Base-by-base conservation (phyloP, 2,329 filamentous ascomycete species). In the Ceratocystis ficicola region DNA sequence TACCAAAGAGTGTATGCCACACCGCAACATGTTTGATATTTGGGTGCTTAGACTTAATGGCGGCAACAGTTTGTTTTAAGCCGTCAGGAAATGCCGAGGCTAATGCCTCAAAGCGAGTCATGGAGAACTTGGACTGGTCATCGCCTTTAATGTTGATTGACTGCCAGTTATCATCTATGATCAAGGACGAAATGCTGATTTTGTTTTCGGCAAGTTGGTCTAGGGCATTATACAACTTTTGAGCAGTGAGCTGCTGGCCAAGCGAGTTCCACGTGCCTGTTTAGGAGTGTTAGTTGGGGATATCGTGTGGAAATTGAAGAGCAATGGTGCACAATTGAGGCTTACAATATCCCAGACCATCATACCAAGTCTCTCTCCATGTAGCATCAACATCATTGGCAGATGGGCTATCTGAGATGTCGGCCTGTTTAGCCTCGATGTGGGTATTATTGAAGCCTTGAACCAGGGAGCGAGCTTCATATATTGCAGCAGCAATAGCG, bases 161-260 rank as follows among this genome's bases (percentile, higher is more conserved):
- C 74, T 96, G 92, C 94, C 94, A 99, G 71, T 95, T 95, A 73
- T 99, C 94, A 71, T 99, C 94, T 69, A 99, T 95, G 68, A 97
- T 96, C 1, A 99, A 79, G 71, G 86, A 95, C 0, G 85, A 86
- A 59, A 97, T 81, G 52, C 87, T 85, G 71, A 99, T 89, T 0
- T 86, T 82, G 66, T 88, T 81, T 36, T 84, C 78, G 3, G 86
- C 81, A 10, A 99, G 77, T 1, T 82, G 80, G 67, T 90, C 84
- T 0, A 97, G 78, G 1, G 92, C 90, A 50, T 84, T 75, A 12
- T 91, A 78, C 15, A 99, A 83, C 71, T 90, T 95, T 22, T 89
- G 80, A 68, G 93, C 89, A 0, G 86, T 94, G 44, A 99, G 79
- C 57, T 86, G 78, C 71, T 95, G 90, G 0, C 94, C 94, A 0